Evolutionary conservation across 78 protist species (phyloP).

Genomic region (Dictyostelium brefeldianum): DNA sequence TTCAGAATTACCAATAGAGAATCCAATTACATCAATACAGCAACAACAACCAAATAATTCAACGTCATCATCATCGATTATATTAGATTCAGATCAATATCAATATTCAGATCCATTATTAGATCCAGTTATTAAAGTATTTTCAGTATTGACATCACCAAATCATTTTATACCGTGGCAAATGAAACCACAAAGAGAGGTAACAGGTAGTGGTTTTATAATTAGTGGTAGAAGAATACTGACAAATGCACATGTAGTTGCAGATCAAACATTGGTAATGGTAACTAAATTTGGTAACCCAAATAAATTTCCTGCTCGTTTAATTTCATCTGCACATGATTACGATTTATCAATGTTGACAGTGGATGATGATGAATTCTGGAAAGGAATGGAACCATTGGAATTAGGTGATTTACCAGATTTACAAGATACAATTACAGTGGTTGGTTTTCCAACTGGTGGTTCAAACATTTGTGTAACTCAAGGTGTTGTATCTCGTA

Average conservation of each 20-base stretch:
- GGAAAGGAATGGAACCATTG: conserved; percentile 69
- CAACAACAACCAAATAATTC: not conserved
- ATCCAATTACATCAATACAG: conserved; percentile 9
- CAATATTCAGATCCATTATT: conserved; percentile 61
- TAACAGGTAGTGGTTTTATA: conserved; percentile 88
- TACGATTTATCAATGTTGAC: conserved; percentile 85
- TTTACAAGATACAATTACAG: conserved; percentile 85
- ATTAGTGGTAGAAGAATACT: conserved; percentile 69
- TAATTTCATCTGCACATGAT: conserved; percentile 71
- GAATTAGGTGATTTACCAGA: conserved; percentile 82
- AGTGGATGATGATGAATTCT: conserved; percentile 79
- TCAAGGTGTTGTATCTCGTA: conserved; percentile 87
- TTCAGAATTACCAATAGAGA: not conserved
- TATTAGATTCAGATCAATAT: not conserved
- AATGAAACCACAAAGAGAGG: conserved; percentile 71
- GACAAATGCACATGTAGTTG: conserved; percentile 91
- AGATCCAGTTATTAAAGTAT: conserved; percentile 80
- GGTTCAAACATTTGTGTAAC: conserved; percentile 88
- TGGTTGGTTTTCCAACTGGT: conserved; percentile 92
- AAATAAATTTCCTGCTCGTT: conserved; percentile 62
- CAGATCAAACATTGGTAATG: conserved; percentile 80
- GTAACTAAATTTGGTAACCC: conserved; percentile 87
- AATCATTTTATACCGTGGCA: conserved; percentile 86
- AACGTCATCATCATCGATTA: not conserved
- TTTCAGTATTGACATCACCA: conserved; percentile 71